A percentile compares a stretch with the other conserved stretches of the same genome.
phyloP scores from a whole-genome alignment of 108 stramenopile species.

The Aureococcus anophagefferens region DNA sequence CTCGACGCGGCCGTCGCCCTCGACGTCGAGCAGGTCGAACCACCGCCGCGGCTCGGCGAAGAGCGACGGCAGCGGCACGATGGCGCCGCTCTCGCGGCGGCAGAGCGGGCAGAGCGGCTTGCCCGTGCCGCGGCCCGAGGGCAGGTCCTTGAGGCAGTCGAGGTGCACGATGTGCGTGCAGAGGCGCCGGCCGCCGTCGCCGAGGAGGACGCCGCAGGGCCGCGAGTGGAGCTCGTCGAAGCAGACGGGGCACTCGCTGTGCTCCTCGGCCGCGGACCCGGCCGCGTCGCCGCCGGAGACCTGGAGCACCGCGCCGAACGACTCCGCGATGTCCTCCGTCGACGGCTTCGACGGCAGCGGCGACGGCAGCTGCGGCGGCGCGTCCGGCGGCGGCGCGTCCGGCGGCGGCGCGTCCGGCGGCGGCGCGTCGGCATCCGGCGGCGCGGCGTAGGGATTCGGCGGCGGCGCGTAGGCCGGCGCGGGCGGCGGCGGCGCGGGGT shows the following conservation, averaged over 20 bases:
- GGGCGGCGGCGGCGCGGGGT: no score
- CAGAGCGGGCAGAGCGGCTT: neutral
- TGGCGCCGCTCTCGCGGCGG: neutral
- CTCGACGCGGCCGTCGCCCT: neutral
- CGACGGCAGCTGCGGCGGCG: no score
- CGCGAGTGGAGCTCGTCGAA: neutral
- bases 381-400: no score
- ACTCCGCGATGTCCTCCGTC: neutral
- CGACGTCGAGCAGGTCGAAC: conserved; percentile 10
- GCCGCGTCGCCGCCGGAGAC: neutral
- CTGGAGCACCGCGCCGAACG: neutral
- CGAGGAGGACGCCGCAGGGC: neutral
- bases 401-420: no score
- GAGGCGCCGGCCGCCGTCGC: neutral
- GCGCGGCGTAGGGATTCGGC: no score
- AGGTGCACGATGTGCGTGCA: neutral
- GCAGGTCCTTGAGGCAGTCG: neutral
- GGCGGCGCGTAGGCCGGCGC: no score
- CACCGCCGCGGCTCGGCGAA: neutral
- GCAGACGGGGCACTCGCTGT: neutral
- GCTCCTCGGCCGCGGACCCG: neutral
- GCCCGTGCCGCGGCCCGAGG: neutral
- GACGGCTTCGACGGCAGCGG: no score
- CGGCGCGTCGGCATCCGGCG: no score
- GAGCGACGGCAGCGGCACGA: neutral